These are phyloP conservation scores for Gypsophila paniculata DNA, from an alignment of 179 eudicot genomes.

Conservation along the genomic window DNA sequence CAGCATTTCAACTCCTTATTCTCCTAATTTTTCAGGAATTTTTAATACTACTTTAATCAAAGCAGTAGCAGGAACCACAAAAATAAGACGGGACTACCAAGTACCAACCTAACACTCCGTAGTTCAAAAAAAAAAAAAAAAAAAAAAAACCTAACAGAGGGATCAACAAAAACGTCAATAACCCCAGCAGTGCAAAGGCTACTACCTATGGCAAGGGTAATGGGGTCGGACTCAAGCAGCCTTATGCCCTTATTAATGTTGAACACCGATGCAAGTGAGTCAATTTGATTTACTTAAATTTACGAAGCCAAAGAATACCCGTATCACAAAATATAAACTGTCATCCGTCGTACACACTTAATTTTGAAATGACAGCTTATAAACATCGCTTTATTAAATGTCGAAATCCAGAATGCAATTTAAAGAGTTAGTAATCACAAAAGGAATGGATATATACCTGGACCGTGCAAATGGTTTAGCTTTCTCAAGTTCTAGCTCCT, in stretches of 20 bases:
- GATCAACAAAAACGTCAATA: too few relatives aligned
- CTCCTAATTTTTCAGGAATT: too few relatives aligned
- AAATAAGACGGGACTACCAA: too few relatives aligned
- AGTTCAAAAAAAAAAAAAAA: too few relatives aligned
- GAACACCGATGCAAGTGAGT: not conserved
- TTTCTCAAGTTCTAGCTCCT: conserved; percentile 74
- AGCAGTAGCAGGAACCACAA: not conserved
- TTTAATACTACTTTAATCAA: not conserved
- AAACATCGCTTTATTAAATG: not conserved
- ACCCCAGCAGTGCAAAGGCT: too few relatives aligned
- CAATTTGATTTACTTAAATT: not conserved
- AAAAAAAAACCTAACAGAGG: too few relatives aligned
- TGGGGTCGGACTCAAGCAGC: too few relatives aligned
- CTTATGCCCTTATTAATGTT: too few relatives aligned
- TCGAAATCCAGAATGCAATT: not conserved
- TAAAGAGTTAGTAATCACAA: not conserved
- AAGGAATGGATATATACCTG: conserved; percentile 41
- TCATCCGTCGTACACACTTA: not conserved
- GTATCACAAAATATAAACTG: too few relatives aligned
- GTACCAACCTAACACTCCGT: too few relatives aligned
- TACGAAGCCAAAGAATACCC: not conserved
- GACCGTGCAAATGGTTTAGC: conserved; percentile 88
- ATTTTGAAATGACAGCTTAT: not conserved
- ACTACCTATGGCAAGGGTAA: too few relatives aligned
- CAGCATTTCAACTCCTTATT: not conserved